A percentile compares a stretch with the other conserved stretches of the same genome.
These are phyloP conservation scores for Avena atlantica DNA, from an alignment of 176 grass and related monocot genomes.

Conservation along the genomic window DNA sequence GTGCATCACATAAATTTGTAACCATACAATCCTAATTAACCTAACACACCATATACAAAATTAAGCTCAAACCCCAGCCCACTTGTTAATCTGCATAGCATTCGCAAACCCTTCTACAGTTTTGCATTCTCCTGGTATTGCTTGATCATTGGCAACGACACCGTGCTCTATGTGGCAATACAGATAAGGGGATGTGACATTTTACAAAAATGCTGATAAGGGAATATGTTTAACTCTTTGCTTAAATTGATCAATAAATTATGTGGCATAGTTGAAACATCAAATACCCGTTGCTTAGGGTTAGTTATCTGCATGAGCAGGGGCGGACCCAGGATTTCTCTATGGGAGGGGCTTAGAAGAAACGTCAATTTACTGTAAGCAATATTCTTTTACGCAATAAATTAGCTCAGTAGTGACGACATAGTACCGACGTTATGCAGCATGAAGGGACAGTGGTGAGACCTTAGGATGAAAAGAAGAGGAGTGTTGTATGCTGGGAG, in stretches of 20 bases:
- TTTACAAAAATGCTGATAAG: not conserved
- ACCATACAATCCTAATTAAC: slow-evolving; percentile 18
- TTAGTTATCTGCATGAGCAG: not conserved
- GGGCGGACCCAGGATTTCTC: not conserved
- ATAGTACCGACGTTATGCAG: not conserved
- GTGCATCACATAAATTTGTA: slow-evolving; percentile 16
- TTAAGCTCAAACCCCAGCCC: not conserved
- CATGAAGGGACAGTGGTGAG: not conserved
- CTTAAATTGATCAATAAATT: not conserved
- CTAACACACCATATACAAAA: not conserved
- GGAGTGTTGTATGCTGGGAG: too few relatives aligned
- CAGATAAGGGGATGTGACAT: not conserved
- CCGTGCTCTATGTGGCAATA: not conserved
- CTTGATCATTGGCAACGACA: not conserved
- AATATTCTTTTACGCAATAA: not conserved
- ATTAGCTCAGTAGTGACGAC: not conserved
- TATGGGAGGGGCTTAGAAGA: not conserved
- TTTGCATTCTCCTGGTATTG: slow-evolving; percentile 7
- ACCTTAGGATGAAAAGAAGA: not conserved
- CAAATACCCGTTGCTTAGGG: not conserved
- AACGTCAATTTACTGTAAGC: not conserved
- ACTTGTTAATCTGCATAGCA: not conserved
- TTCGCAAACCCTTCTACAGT: not conserved
- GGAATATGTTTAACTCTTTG: not conserved
- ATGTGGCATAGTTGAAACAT: slow-evolving; percentile 16